Conservation (phyloP, 148 eudicot genomes). For the Nepenthes mirabilis region DNA sequence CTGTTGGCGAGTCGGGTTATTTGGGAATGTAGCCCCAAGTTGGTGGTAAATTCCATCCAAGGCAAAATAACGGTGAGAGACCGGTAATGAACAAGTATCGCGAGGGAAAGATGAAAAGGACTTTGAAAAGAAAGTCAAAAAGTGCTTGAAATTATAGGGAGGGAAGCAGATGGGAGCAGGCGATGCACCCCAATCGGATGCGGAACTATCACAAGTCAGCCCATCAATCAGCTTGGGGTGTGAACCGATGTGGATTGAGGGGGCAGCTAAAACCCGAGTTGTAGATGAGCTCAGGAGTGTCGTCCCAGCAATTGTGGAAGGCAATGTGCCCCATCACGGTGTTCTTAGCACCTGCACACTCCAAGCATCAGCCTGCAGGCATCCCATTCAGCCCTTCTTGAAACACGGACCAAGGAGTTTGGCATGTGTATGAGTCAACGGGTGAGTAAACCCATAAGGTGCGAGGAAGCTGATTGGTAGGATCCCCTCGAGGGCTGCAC, state of each 20-base stretch:
- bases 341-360: not conserved
- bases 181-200: too few species aligned
- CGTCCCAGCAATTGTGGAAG: not conserved
- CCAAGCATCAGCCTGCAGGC: conserved; percentile 1
- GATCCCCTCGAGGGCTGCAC: conserved; percentile 15
- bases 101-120: too few species aligned
- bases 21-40: conserved; percentile 5
- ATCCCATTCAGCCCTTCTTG: conserved; percentile 3
- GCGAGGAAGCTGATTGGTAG: conserved; percentile 11
- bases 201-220: too few species aligned
- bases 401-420: conserved; percentile 5
- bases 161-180: too few species aligned
- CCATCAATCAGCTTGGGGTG: not conserved
- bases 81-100: not conserved
- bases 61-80: conserved; percentile 4
- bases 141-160: too few species aligned
- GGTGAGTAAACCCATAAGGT: not conserved
- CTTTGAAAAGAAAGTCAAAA: too few species aligned
- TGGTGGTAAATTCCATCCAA: conserved; percentile 1
- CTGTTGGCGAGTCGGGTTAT: conserved; percentile 2
- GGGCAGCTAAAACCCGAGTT: not conserved
- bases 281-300: not conserved
- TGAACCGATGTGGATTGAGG: not conserved
- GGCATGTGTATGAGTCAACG: not conserved
- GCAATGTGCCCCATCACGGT: not conserved